Evolutionary conservation across 2,329 filamentous ascomycete species (phyloP), one percentile per base, ranked within the genome.

Genomic region (Talaromyces sp.): DNA sequence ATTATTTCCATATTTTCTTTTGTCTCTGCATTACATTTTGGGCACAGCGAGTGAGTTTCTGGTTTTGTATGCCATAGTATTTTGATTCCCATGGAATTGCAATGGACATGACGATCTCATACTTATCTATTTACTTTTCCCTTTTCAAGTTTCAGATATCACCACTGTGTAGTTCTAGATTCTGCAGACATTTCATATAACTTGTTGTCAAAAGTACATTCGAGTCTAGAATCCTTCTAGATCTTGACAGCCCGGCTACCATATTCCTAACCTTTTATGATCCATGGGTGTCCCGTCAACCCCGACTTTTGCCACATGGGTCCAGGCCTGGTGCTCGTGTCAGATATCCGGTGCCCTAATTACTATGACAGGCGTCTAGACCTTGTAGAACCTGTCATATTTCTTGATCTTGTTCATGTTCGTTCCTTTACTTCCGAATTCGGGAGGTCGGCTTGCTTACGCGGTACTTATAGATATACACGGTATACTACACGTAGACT

Each of bases 41-140:
- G 58, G 63, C 61, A 65, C 61, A 64, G 62, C 62, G 62, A 56
- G 61, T 63, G 62, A 63, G 61, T 64, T 63, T 56, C 48, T 52
- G 45, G 49, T 59, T 61, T 47, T 61, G 52, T 62, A 59, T 61
- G 58, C 61, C 56, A 55, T 56, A 57, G 56, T 56, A 55, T 60
- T 46, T 51, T 47, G 47, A 33, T 54, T 55, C 48, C 47, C 8
- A 43, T 39, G 48, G 50, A 56, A 54, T 50, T 42, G 48, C 55
- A 60, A 63, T 61, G 54, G 53, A 64, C 51, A 62, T 54, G 51
- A 55, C 50, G 51, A 29, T 55, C 43, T 47, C 35, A 54, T 52
- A 46, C 27, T 41, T 36, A 17, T 43, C 11, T 37, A 24, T 30
- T 33, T 35, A 16, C 19, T n/a, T 10, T 9, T n/a, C n/a, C n/a